phyloP scores from a whole-genome alignment of 2,329 filamentous ascomycete species.

The Chlorencoelia australis region DNA sequence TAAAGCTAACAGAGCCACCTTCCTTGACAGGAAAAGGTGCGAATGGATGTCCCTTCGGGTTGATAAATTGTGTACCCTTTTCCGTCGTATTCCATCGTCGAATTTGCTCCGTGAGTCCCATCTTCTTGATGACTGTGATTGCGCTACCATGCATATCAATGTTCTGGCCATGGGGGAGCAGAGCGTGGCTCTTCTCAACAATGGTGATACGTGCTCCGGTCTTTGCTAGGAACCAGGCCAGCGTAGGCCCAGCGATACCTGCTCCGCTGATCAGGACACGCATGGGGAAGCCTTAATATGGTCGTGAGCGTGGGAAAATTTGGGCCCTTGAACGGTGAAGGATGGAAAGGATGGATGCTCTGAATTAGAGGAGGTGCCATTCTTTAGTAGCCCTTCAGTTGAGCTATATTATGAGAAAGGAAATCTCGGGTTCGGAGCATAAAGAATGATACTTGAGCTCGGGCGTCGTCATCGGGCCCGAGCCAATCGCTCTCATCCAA shows the following conservation, averaged over 20 bases:
- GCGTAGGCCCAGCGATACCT: constrained; percentile 30
- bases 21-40: constrained; percentile 30
- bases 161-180: constrained; percentile 40
- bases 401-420: no score
- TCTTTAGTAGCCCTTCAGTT: no score
- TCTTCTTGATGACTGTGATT: constrained; percentile 31
- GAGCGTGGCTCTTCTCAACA: constrained; percentile 31
- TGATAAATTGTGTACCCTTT: constrained; percentile 34
- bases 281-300: no score
- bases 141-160: constrained; percentile 40
- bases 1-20: constrained; percentile 33
- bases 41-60: constrained; percentile 29
- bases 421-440: no score
- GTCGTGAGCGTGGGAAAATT: no score
- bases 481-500: no score
- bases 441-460: no score
- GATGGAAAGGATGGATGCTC: no score
- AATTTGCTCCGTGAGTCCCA: constrained; percentile 32
- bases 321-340: no score
- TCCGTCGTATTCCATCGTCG: constrained; percentile 31
- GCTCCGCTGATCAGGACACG: constrained; percentile 29
- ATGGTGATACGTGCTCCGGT: constrained; percentile 30
- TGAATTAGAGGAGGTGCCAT: no score
- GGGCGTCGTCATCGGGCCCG: no score
- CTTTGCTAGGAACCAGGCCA: constrained; percentile 40